Percentiles rank a stretch among this genome's conserved stretches.
These are phyloP conservation scores for Quercus tomentella DNA, from an alignment of 331 rosid genomes.

Conservation along the genomic window DNA sequence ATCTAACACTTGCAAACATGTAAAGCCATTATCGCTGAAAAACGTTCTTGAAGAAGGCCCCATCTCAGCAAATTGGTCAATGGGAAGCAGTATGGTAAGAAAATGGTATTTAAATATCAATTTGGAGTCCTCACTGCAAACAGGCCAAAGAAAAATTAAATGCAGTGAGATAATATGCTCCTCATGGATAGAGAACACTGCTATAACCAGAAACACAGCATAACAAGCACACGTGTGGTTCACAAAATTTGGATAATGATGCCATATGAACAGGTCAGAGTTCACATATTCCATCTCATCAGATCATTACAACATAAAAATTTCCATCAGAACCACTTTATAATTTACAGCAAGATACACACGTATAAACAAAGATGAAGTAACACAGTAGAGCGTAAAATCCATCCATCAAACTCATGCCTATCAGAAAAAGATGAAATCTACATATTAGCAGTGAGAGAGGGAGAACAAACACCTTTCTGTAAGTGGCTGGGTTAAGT, in stretches of 20 bases:
- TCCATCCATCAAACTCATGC: background rate
- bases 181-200: background rate
- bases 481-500: constrained; percentile 67
- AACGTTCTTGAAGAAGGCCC: constrained; percentile 91
- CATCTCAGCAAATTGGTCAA: constrained; percentile 87
- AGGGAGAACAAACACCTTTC: constrained; percentile 64
- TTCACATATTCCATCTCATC: background rate
- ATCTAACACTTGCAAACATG: constrained; percentile 79
- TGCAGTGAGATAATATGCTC: background rate
- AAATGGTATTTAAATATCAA: constrained; percentile 67
- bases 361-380: background rate
- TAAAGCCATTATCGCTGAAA: constrained; percentile 62
- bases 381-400: background rate
- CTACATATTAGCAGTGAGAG: background rate
- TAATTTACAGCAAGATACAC: background rate
- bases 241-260: background rate
- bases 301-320: background rate
- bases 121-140: constrained; percentile 82
- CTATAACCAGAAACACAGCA: background rate
- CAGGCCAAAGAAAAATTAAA: background rate
- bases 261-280: background rate
- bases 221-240: background rate
- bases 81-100: constrained; percentile 77
- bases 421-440: background rate
- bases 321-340: background rate